Evolutionary conservation across 768 basidiomycete species (phyloP).

Genomic region (Zangia roseola): DNA sequence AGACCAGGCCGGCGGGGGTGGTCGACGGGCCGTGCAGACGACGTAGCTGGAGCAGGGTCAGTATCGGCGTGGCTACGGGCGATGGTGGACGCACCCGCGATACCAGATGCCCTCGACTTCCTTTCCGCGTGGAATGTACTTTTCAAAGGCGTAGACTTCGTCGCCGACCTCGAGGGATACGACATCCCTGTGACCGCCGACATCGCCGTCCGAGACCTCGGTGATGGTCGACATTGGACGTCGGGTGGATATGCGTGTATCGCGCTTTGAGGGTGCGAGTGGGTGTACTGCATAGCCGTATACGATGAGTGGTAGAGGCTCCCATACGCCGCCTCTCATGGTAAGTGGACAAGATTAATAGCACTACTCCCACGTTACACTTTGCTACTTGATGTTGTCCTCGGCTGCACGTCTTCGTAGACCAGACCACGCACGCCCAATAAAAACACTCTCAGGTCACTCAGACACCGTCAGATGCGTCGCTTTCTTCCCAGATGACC

Average conservation of each 20-base stretch:
- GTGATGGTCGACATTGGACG: conserved; percentile 43
- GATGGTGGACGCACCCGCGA: conserved; percentile 69
- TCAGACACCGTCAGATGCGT: conserved; percentile 25
- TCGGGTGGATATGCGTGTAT: conserved; percentile 57
- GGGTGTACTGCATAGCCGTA: conserved; percentile 92
- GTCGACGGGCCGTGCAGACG: conserved; percentile 72
- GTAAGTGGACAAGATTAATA: too few relatives aligned
- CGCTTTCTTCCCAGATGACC: conserved; percentile 30
- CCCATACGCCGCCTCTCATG: conserved; percentile 63
- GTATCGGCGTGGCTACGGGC: not conserved
- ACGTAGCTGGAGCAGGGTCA: conserved; percentile 61
- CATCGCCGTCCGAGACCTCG: conserved; percentile 55
- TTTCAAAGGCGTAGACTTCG: conserved; percentile 96
- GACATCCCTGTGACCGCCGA: conserved; percentile 66
- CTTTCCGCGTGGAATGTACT: conserved; percentile 70
- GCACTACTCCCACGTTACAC: too few relatives aligned
- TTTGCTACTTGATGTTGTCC: conserved; percentile 19
- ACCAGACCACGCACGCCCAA: conserved; percentile 25
- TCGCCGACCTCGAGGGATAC: conserved; percentile 92
- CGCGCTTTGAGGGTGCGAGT: conserved; percentile 70
- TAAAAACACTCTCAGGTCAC: conserved; percentile 33
- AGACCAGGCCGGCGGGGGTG: conserved; percentile 67
- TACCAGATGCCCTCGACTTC: conserved; percentile 88
- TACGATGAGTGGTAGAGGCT: conserved; percentile 70
- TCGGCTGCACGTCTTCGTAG: conserved; percentile 19